These are phyloP conservation scores for Athelia sp. DNA, from an alignment of 1,284 basidiomycete genomes.

Conservation along the genomic window DNA sequence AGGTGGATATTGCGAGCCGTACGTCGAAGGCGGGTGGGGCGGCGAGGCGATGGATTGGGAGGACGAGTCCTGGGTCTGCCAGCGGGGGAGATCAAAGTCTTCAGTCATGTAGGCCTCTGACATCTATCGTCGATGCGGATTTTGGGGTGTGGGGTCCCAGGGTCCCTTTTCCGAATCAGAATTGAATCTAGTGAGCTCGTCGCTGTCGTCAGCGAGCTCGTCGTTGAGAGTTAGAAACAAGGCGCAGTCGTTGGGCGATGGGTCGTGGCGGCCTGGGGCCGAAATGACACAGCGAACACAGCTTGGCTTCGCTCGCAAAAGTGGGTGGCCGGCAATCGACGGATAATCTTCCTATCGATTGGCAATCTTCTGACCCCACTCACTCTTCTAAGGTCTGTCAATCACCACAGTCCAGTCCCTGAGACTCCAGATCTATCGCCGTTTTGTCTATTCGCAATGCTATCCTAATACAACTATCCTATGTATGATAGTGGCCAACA, in stretches of 20 bases:
- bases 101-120: constrained; percentile 53
- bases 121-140: constrained; percentile 26
- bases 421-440: background rate
- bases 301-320: too few relatives aligned
- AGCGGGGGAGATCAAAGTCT: constrained; percentile 75
- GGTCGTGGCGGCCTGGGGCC: background rate
- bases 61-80: constrained; percentile 58
- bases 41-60: constrained; percentile 54
- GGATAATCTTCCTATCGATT: constrained; percentile 5
- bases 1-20: constrained; percentile 39
- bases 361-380: constrained; percentile 3
- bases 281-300: too few relatives aligned
- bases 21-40: constrained; percentile 54
- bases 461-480: too few relatives aligned
- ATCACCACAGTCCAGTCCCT: too few relatives aligned
- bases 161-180: constrained; percentile 3
- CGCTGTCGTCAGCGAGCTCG: constrained; percentile 16
- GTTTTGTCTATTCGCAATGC: too few relatives aligned
- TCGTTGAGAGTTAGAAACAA: constrained; percentile 4
- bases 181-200: too few relatives aligned
- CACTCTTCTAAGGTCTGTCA: too few relatives aligned
- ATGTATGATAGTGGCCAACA: too few relatives aligned
- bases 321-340: constrained; percentile 28
- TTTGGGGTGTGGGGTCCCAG: constrained; percentile 1
- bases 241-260: background rate